These are phyloP conservation scores for Fomitiporia mediterranea DNA, from an alignment of 1,284 basidiomycete genomes.

Conservation along the genomic window DNA sequence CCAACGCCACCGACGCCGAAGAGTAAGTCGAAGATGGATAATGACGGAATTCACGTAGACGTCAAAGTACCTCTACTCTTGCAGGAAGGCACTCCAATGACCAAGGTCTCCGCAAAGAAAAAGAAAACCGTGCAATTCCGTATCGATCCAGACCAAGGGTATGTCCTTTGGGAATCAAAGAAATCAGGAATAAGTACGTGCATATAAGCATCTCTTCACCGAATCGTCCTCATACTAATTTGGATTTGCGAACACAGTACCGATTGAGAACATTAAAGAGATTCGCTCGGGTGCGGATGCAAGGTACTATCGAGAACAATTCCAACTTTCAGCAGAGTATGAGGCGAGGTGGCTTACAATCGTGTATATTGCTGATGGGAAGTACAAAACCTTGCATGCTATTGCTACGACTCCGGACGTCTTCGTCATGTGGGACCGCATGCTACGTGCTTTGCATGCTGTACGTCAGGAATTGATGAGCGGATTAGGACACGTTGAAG, in stretches of 20 bases:
- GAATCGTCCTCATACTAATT: background rate
- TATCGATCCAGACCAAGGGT: slow-evolving; percentile 75
- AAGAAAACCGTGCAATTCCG: slow-evolving; percentile 72
- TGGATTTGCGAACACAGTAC: slow-evolving; percentile 47
- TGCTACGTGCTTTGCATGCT: slow-evolving; percentile 53
- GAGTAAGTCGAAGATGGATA: background rate
- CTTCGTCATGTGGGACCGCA: slow-evolving; percentile 65
- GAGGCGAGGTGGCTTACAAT: slow-evolving; percentile 75
- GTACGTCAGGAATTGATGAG: slow-evolving; percentile 67
- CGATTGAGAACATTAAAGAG: slow-evolving; percentile 89
- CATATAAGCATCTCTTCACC: slow-evolving; percentile 31
- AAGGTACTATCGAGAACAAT: slow-evolving; percentile 74
- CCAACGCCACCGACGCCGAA: background rate
- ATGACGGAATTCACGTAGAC: background rate
- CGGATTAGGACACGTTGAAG: slow-evolving; percentile 57
- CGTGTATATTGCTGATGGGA: slow-evolving; percentile 69
- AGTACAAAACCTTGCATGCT: slow-evolving; percentile 91
- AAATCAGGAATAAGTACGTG: slow-evolving; percentile 72
- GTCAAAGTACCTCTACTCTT: slow-evolving; percentile 45
- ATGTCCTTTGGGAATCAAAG: slow-evolving; percentile 82
- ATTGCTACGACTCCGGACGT: slow-evolving; percentile 72
- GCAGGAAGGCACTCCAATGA: slow-evolving; percentile 69
- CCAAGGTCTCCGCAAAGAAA: slow-evolving; percentile 85
- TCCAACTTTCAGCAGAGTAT: slow-evolving; percentile 57
- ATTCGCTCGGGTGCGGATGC: slow-evolving; percentile 78